Evolutionary conservation across 345 rosid genomes (phyloP).

Genomic region (Adansonia digitata): DNA sequence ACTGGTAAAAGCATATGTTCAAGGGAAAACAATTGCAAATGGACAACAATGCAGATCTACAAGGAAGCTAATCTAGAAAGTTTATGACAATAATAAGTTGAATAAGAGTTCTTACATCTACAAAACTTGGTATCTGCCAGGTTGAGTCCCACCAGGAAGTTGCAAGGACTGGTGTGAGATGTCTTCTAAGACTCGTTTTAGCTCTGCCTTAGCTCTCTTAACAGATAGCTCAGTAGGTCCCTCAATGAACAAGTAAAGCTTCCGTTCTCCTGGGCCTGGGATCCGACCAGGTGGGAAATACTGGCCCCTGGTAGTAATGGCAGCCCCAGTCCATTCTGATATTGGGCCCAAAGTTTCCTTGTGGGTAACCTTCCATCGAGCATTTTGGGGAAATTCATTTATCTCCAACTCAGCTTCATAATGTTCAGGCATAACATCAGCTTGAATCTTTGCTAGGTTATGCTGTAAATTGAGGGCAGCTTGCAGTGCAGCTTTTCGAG

Average conservation of each 20-base stretch:
- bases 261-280: constrained; percentile 76
- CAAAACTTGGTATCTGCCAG: constrained; percentile 87
- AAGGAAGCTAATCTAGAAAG: background rate
- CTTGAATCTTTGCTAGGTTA: constrained; percentile 89
- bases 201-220: constrained; percentile 78
- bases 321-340: constrained; percentile 93
- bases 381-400: constrained; percentile 95
- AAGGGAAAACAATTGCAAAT: background rate
- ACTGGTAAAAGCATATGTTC: background rate
- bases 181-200: constrained; percentile 88
- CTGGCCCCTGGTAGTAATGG: constrained; percentile 92
- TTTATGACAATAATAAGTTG: constrained; percentile 2
- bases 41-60: background rate
- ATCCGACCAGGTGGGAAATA: constrained; percentile 63
- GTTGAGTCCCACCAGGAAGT: constrained; percentile 89
- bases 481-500: constrained; percentile 82
- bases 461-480: constrained; percentile 88
- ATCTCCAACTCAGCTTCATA: constrained; percentile 95
- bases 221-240: constrained; percentile 89
- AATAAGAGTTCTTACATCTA: constrained; percentile 49
- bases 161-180: constrained; percentile 71
- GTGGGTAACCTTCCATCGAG: constrained; percentile 98
- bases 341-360: constrained; percentile 98
- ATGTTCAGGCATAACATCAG: constrained; percentile 96
- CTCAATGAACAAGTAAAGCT: constrained; percentile 86